Base-by-base conservation (phyloP, 257 asterid species). In the Solanum etuberosum region DNA sequence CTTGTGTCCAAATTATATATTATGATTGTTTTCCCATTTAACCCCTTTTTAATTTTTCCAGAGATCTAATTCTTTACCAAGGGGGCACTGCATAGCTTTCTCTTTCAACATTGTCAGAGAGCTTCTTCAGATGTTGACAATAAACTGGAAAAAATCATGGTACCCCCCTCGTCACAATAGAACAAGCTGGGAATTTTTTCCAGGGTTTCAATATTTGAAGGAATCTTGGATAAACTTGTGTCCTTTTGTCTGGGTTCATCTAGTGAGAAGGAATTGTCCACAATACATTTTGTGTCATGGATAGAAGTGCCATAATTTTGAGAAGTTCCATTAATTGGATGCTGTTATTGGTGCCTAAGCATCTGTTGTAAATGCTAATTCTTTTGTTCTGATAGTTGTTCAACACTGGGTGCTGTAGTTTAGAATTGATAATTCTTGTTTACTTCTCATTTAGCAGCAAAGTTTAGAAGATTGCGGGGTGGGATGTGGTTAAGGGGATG, bases 161-260 rank as follows among this genome's bases (percentile, higher is more conserved):
- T 89, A 85, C 38, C 90, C 90, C 92, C 90, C 87, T 90, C 86
- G 67, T 89, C 65, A 81, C 73, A 87, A 74, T 86, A 25, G 90
- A 89, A 85, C 88, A 82, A 16, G 89, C 83, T 88, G 90, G 92
- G 88, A 86, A 35, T 59, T 88, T 73, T 72, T 48, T 86, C 93
- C 92, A 87, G 90, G 94, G 88, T 94, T 93, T 92, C 94, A 67
- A 65, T 91, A 91, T 90, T 91, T 92, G 80, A 89, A 87, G 94
- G 92, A 88, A 90, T 92, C 94, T 86, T 89, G 94, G 94, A 87
- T 88, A 61, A 63, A 88, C 51, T 83, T 88, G 68, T 86, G 61
- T 85, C 83, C 85, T 81, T 80, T 81, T 81, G 70, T 70, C 85
- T 81, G 43, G 77, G 72, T 18, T 43, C 67, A 81, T 35, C 43